Percentiles rank a stretch among this genome's conserved stretches.
Evolutionary conservation across 805 yeast genomes (phyloP).

Genomic region (Wickerhamiella azyma): DNA sequence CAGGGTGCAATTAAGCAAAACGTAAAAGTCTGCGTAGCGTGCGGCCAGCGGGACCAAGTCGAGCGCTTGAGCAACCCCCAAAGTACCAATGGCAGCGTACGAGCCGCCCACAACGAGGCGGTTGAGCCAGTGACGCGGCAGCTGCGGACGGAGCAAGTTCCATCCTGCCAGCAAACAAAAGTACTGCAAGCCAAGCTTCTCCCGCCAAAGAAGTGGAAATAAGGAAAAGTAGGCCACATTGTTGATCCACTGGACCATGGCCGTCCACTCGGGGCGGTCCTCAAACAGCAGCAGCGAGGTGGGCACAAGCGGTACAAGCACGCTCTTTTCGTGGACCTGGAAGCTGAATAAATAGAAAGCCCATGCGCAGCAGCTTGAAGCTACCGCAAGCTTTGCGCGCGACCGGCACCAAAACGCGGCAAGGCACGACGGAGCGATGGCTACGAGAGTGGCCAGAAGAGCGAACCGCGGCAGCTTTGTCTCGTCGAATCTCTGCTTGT

Average conservation of each 20-base stretch:
- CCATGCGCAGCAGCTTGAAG: slow-evolving; percentile 70
- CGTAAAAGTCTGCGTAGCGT: slow-evolving; percentile 74
- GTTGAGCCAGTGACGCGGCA: slow-evolving; percentile 41
- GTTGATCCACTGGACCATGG: slow-evolving; percentile 72
- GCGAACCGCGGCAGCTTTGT: slow-evolving; percentile 45
- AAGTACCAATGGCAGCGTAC: slow-evolving; percentile 35
- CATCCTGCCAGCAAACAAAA: slow-evolving; percentile 44
- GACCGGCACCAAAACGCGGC: slow-evolving; percentile 32
- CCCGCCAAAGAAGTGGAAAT: slow-evolving; percentile 75
- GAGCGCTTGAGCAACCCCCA: slow-evolving; percentile 42
- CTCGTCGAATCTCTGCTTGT: slow-evolving; percentile 40
- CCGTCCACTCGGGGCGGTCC: slow-evolving; percentile 28
- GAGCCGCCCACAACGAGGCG: slow-evolving; percentile 37
- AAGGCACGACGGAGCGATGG: slow-evolving; percentile 44
- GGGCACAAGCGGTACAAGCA: slow-evolving; percentile 77
- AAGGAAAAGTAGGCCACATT: slow-evolving; percentile 75
- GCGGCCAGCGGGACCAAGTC: slow-evolving; percentile 35
- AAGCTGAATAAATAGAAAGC: slow-evolving; percentile 82
- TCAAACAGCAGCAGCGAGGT: slow-evolving; percentile 50
- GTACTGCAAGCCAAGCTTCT: slow-evolving; percentile 62
- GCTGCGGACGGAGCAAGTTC: slow-evolving; percentile 41
- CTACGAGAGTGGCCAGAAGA: slow-evolving; percentile 26
- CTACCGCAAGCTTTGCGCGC: slow-evolving; percentile 41
- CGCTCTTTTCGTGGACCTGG: slow-evolving; percentile 93
- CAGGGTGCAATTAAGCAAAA: slow-evolving; percentile 54